Evolutionary conservation across 805 yeast genomes (phyloP).

Genomic region (Tetrapisispora iriomotensis): DNA sequence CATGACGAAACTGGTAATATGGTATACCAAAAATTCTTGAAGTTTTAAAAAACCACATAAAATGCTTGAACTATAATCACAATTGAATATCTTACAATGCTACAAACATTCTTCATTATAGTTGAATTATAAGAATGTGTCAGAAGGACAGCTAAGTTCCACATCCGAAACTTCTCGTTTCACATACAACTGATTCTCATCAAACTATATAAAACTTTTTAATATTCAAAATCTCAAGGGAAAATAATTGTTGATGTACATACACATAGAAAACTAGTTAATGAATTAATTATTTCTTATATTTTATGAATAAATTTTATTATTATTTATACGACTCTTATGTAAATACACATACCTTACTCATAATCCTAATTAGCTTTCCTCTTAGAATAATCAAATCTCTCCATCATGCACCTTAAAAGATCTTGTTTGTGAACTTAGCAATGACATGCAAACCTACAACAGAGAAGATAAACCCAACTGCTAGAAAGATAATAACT

Average conservation of each 20-base stretch:
- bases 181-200: too few relatives aligned
- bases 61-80: too few relatives aligned
- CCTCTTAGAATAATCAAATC: neutral
- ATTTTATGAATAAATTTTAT: neutral
- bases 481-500: slow-evolving; percentile 86
- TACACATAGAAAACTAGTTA: neutral
- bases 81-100: too few relatives aligned
- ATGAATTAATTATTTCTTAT: neutral
- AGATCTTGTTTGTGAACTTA: slow-evolving; percentile 73
- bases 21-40: slow-evolving; percentile 75
- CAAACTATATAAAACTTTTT: too few relatives aligned
- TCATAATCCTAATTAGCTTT: slow-evolving; percentile 16
- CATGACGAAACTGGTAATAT: slow-evolving; percentile 75
- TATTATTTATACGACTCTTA: neutral
- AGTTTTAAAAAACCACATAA: too few relatives aligned
- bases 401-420: slow-evolving; percentile 6
- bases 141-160: too few relatives aligned
- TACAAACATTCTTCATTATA: too few relatives aligned
- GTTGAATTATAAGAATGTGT: too few relatives aligned
- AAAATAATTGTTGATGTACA: too few relatives aligned
- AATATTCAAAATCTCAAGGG: too few relatives aligned
- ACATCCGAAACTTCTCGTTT: too few relatives aligned
- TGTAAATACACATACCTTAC: neutral
- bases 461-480: slow-evolving; percentile 90
- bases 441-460: slow-evolving; percentile 86